Percentiles rank a stretch among this genome's conserved stretches.
phyloP scores from a whole-genome alignment of 148 eudicot species.

The Gaultheria prostrata region DNA sequence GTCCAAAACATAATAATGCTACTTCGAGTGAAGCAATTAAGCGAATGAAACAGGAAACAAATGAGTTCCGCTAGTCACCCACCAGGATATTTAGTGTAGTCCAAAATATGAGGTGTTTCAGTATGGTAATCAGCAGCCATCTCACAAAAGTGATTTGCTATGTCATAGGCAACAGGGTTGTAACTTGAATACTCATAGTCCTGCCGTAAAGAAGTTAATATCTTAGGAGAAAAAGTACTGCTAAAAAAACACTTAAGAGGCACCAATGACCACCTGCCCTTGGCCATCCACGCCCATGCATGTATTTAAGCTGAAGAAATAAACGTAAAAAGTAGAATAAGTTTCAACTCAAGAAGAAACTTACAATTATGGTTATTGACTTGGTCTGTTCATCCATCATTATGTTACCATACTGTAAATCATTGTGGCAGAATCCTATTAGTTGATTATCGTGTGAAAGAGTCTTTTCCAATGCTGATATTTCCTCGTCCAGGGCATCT shows the following conservation, averaged over 20 bases:
- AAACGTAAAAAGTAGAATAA: background rate
- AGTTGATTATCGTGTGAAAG: slow-evolving; percentile 41
- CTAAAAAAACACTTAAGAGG: background rate
- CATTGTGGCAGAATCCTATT: slow-evolving; percentile 91
- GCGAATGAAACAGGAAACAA: background rate
- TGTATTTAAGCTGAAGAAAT: background rate
- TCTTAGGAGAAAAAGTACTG: background rate
- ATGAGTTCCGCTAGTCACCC: slow-evolving; percentile 10
- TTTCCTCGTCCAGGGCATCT: slow-evolving; percentile 53
- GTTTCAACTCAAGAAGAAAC: slow-evolving; percentile 23
- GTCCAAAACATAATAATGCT: background rate
- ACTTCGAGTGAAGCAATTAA: slow-evolving; percentile 9
- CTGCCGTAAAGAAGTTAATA: slow-evolving; percentile 31
- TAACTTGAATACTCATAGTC: slow-evolving; percentile 91
- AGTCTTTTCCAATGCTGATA: slow-evolving; percentile 49
- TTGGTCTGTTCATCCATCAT: slow-evolving; percentile 82
- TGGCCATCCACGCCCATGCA: background rate
- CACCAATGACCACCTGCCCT: background rate
- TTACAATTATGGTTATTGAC: slow-evolving; percentile 80
- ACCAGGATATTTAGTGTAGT: slow-evolving; percentile 87
- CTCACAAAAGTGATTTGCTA: slow-evolving; percentile 96
- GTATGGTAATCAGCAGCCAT: slow-evolving; percentile 98
- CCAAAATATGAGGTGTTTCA: slow-evolving; percentile 86
- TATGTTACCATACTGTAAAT: slow-evolving; percentile 92
- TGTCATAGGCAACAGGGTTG: slow-evolving; percentile 75